Percentiles rank a stretch among this genome's conserved stretches.
phyloP scores from a whole-genome alignment of 306 rosid genomes.

The Lathyrus tuberosus region DNA sequence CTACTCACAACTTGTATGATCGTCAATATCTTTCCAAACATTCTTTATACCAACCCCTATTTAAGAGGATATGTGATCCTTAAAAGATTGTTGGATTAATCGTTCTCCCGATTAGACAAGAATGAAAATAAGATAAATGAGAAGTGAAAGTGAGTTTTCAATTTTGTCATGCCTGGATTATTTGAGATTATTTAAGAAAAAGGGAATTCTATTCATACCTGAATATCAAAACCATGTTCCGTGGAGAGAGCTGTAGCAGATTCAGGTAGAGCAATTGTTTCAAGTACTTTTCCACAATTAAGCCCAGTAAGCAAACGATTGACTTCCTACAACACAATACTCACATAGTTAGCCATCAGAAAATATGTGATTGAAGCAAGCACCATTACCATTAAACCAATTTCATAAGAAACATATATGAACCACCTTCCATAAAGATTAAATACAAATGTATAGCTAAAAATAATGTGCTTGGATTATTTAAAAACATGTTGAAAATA shows the following conservation, averaged over 20 bases:
- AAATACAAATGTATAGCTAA: too few relatives aligned
- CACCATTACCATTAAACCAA: neutral
- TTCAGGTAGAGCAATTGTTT: constrained; percentile 57
- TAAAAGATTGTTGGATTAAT: too few relatives aligned
- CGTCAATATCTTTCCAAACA: too few relatives aligned
- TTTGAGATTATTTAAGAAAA: neutral
- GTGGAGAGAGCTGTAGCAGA: constrained; percentile 58
- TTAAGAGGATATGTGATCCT: too few relatives aligned
- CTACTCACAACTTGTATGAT: too few relatives aligned
- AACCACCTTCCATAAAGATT: constrained; percentile 1
- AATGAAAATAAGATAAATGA: neutral
- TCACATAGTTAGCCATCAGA: constrained; percentile 19
- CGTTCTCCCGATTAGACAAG: neutral
- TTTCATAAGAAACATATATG: neutral
- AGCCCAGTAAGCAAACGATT: constrained; percentile 80
- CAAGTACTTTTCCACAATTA: constrained; percentile 62
- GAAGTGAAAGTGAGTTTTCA: neutral
- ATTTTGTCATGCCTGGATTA: neutral
- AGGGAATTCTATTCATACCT: constrained; percentile 44
- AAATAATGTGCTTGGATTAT: too few relatives aligned
- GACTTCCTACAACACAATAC: constrained; percentile 67
- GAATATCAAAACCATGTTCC: constrained; percentile 71
- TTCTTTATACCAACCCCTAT: too few relatives aligned
- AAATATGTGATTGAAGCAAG: constrained; percentile 25
- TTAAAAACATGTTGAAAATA: too few relatives aligned